phyloP scores from a whole-genome alignment of 306 rosid species.

The Cucumis hystrix region DNA sequence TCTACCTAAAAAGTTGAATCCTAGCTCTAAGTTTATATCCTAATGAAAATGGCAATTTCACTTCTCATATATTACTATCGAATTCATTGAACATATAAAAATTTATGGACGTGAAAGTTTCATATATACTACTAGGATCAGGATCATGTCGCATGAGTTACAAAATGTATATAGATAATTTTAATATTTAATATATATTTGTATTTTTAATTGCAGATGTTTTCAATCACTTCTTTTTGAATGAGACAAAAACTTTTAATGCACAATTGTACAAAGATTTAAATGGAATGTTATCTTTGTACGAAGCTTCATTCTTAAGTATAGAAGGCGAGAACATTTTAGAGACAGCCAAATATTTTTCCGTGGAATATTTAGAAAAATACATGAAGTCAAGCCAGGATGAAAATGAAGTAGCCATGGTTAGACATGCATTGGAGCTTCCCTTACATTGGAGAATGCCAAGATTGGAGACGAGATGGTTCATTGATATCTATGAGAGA shows the following conservation, averaged over 20 bases:
- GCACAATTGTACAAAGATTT: not conserved
- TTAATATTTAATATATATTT: too few relatives aligned
- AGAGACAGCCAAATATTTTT: conserved; percentile 8
- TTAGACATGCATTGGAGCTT: conserved; percentile 11
- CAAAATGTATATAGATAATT: too few relatives aligned
- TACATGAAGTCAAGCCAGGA: not conserved
- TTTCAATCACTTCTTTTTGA: not conserved
- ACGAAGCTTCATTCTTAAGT: conserved; percentile 9
- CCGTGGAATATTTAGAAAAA: not conserved
- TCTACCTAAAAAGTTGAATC: too few relatives aligned
- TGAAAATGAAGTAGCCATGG: not conserved
- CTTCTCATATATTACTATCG: too few relatives aligned
- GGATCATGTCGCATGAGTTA: too few relatives aligned
- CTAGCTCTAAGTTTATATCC: too few relatives aligned
- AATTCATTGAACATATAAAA: too few relatives aligned
- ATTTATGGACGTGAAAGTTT: too few relatives aligned
- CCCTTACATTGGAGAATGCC: conserved; percentile 13
- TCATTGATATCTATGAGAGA: conserved; percentile 9
- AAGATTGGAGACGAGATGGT: conserved; percentile 10
- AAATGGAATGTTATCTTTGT: conserved; percentile 6
- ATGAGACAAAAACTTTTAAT: not conserved
- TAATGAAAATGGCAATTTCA: too few relatives aligned
- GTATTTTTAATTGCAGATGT: not conserved
- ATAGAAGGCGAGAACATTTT: not conserved
- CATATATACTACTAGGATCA: too few relatives aligned